Conservation (phyloP, 1,139 yeast species). For the Tardiomyces digboiensis region DNA sequence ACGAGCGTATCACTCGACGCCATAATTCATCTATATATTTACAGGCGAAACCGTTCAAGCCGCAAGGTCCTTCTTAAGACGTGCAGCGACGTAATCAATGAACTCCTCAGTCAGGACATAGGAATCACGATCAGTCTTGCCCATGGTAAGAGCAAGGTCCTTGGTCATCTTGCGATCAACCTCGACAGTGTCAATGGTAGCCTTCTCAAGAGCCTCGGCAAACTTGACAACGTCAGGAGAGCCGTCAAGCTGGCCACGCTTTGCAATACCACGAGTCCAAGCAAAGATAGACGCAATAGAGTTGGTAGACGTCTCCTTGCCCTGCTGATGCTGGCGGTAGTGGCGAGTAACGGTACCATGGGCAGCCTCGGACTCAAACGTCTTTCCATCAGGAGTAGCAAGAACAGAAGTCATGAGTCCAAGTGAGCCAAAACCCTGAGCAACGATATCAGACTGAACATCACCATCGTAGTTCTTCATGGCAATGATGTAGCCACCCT, state of each 20-base stretch:
- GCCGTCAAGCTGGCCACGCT: conserved; percentile 81
- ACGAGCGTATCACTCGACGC: too few species aligned
- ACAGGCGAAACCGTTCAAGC: too few species aligned
- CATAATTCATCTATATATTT: too few species aligned
- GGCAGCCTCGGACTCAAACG: conserved; percentile 95
- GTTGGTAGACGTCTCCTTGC: conserved; percentile 96
- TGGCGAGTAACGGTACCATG: conserved; percentile 98
- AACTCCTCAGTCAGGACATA: conserved; percentile 90
- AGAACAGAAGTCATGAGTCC: conserved; percentile 96
- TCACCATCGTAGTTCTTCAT: conserved; percentile 98
- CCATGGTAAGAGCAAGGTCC: conserved; percentile 84
- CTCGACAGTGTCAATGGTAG: conserved; percentile 79
- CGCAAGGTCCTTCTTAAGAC: conserved; percentile 28
- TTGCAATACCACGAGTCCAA: conserved; percentile 88
- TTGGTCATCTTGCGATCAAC: conserved; percentile 89
- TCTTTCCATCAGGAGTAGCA: conserved; percentile 90
- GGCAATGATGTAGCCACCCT: conserved; percentile 92
- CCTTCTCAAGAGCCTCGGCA: conserved; percentile 68
- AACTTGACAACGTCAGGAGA: conserved; percentile 80
- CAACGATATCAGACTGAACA: conserved; percentile 93
- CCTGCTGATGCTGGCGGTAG: conserved; percentile 89
- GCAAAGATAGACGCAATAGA: conserved; percentile 98
- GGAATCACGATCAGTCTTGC: conserved; percentile 68
- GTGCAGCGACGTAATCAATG: conserved; percentile 65
- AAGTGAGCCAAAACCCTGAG: conserved; percentile 95